phyloP scores from a whole-genome alignment of 2,329 filamentous ascomycete genomes.

The Penicillium digitatum region DNA sequence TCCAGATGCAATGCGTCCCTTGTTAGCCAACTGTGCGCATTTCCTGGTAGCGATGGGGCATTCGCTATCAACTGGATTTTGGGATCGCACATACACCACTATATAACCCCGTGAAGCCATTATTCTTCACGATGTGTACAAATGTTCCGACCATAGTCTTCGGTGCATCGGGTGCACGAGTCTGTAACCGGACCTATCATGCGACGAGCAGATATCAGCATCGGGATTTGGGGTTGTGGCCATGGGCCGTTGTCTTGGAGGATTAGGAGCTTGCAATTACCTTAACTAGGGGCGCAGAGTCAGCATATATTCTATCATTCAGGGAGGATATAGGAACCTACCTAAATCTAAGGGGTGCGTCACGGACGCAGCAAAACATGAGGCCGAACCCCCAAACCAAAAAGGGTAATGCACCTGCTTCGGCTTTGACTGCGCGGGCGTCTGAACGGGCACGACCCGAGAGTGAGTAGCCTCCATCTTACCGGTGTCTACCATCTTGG shows the following conservation, averaged over 20 bases:
- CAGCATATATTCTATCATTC: conserved; percentile 12
- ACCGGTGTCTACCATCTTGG: conserved; percentile 35
- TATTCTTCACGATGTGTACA: conserved; percentile 68
- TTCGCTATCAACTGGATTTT: not conserved
- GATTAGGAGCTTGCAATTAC: conserved; percentile 30
- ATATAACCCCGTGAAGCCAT: conserved; percentile 80
- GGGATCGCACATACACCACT: conserved; percentile 57
- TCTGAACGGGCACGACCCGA: conserved; percentile 17
- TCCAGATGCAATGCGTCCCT: conserved; percentile 5
- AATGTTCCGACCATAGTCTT: conserved; percentile 84
- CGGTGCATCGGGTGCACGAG: conserved; percentile 68
- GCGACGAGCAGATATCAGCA: conserved; percentile 16
- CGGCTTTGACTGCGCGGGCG: conserved; percentile 21
- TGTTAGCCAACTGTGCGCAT: not conserved
- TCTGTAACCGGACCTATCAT: conserved; percentile 76
- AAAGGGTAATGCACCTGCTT: conserved; percentile 64
- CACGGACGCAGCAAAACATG: conserved; percentile 82
- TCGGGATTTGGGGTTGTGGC: conserved; percentile 1
- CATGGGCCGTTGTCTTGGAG: conserved; percentile 5
- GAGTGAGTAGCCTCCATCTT: conserved; percentile 27
- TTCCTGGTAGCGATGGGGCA: not conserved
- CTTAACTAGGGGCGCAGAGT: conserved; percentile 50
- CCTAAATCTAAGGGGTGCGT: conserved; percentile 91
- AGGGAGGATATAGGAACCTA: conserved; percentile 47
- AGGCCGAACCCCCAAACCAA: conserved; percentile 96